A percentile compares a stretch with the other conserved stretches of the same genome.
Conservation (phyloP, 2,329 filamentous ascomycete species). For the Amylocarpus encephaloides region DNA sequence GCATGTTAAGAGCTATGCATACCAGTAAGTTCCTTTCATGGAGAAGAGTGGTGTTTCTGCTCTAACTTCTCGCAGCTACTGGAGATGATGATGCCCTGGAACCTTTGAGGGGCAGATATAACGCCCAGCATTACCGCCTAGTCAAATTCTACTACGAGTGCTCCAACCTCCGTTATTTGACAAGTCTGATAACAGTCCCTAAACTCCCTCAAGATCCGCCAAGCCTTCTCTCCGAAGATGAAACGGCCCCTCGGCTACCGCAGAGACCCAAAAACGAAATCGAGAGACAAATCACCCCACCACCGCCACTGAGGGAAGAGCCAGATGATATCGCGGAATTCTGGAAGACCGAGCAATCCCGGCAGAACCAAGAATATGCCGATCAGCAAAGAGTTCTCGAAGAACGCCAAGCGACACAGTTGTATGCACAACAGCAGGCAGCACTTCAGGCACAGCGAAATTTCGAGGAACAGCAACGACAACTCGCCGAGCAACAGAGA, state of each 20-base stretch:
- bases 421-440: conserved; percentile 74
- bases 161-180: conserved; percentile 93
- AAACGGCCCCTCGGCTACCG: conserved; percentile 75
- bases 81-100: conserved; percentile 90
- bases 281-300: conserved; percentile 61
- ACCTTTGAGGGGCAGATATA: conserved; percentile 80
- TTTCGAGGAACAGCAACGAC: conserved; percentile 93
- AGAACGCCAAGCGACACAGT: conserved; percentile 76
- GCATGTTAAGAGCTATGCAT: conserved; percentile 98
- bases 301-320: conserved; percentile 65
- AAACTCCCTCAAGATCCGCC: conserved; percentile 93
- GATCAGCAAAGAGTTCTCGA: conserved; percentile 86
- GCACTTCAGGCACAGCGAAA: conserved; percentile 82
- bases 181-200: conserved; percentile 90
- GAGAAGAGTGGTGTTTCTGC: neutral
- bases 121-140: conserved; percentile 92
- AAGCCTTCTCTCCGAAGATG: conserved; percentile 79
- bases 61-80: conserved; percentile 51
- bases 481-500: conserved; percentile 81
- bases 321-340: conserved; percentile 96
- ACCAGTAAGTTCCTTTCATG: conserved; percentile 56
- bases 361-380: conserved; percentile 91
- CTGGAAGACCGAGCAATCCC: conserved; percentile 88
- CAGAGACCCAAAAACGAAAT: conserved; percentile 71
- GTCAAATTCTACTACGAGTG: conserved; percentile 99